Percentiles rank a stretch among this genome's conserved stretches.
These are phyloP conservation scores for Grosmannia huntii DNA, from an alignment of 2,329 filamentous ascomycete genomes.

Conservation along the genomic window DNA sequence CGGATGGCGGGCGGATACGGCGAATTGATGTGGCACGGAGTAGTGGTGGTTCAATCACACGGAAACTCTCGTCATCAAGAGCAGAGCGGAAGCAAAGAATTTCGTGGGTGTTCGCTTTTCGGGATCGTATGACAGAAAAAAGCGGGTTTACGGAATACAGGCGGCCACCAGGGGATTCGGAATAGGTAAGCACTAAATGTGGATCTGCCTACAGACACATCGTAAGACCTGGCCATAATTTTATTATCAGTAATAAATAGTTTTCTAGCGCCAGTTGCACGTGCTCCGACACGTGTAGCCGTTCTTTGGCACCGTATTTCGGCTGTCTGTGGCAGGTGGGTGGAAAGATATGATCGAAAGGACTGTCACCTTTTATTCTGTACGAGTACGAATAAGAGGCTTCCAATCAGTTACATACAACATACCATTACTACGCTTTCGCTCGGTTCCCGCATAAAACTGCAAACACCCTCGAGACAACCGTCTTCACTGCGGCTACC, in stretches of 20 bases:
- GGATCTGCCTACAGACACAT: not conserved
- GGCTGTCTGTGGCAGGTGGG: no score
- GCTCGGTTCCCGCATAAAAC: not conserved
- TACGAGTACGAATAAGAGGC: no score
- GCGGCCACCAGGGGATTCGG: not conserved
- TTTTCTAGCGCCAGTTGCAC: no score
- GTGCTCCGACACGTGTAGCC: no score
- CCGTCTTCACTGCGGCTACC: not conserved
- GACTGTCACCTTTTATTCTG: no score
- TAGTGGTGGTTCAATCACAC: not conserved
- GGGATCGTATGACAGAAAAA: slow-evolving; percentile 13
- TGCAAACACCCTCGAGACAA: not conserved
- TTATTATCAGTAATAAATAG: no score
- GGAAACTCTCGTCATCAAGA: not conserved
- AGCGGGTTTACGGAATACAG: slow-evolving; percentile 1
- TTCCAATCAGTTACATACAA: no score
- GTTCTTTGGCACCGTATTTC: no score
- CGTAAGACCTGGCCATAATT: not conserved
- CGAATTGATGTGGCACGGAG: not conserved
- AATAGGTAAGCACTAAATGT: not conserved
- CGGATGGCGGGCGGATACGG: not conserved
- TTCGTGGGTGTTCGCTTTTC: slow-evolving; percentile 1
- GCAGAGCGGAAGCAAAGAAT: slow-evolving; percentile 7
- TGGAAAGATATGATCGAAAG: no score
- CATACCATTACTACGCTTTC: not conserved